Percentiles rank a stretch among this genome's conserved stretches.
Conservation (phyloP, 176 grass and related monocot species). For the Aegilops speltoides region DNA sequence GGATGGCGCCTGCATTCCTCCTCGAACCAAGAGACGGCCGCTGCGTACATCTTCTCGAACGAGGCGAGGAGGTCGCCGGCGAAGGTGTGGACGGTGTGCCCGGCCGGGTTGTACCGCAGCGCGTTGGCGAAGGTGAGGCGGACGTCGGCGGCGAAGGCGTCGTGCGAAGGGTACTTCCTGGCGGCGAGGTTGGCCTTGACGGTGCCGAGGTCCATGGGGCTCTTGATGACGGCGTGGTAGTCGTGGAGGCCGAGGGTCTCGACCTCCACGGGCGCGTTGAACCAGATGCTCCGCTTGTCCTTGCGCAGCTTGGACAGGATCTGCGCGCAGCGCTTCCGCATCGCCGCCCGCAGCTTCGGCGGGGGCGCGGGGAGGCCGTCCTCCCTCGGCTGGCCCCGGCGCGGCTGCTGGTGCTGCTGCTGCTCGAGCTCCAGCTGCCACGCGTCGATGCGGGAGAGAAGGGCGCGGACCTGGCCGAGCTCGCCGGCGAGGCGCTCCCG, state of each 20-base stretch:
- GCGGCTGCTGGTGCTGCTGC: neutral
- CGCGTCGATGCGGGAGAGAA: constrained; percentile 72
- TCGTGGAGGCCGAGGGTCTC: constrained; percentile 71
- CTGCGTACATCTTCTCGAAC: constrained; percentile 62
- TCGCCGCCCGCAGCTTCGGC: constrained; percentile 39
- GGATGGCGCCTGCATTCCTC: constrained; percentile 43
- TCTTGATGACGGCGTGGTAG: constrained; percentile 74
- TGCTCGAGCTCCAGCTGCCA: constrained; percentile 15
- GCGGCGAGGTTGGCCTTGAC: constrained; percentile 52
- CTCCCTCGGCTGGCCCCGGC: neutral
- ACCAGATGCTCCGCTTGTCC: constrained; percentile 85
- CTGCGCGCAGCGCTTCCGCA: constrained; percentile 76
- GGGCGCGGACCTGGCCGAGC: constrained; percentile 71
- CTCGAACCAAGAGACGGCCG: constrained; percentile 42
- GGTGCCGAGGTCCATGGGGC: constrained; percentile 90
- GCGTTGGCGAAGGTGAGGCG: constrained; percentile 86
- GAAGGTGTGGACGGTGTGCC: constrained; percentile 72
- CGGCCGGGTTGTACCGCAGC: constrained; percentile 71
- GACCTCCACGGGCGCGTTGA: constrained; percentile 80
- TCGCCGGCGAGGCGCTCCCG: constrained; percentile 61
- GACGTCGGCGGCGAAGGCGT: constrained; percentile 67
- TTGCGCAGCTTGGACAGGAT: constrained; percentile 74
- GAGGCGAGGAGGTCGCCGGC: constrained; percentile 57
- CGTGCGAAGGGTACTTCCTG: constrained; percentile 54
- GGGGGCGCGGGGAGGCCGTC: neutral